Evolutionary conservation across 257 asterid genomes (phyloP), one percentile per base, ranked within the genome.

Genomic region (Prunella vulgaris): DNA sequence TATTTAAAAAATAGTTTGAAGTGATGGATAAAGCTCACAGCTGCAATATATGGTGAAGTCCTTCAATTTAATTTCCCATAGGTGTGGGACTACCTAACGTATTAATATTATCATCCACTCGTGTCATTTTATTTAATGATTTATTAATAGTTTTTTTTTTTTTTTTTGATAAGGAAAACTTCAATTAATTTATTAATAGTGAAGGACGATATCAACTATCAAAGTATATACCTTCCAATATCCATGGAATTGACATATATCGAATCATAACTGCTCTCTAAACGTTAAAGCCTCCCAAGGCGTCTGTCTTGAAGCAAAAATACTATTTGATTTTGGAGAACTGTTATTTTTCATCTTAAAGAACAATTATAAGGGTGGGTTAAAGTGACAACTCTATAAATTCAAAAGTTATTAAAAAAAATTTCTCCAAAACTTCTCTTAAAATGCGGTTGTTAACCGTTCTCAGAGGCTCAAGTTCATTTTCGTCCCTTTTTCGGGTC

Each of bases 11-110:
- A 22, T 20, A 46, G 25, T 10, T 38, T 25, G n/a, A 10, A 44
- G 14, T 42, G 60, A 60, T 60, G 13, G 14, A 56, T 56, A 42
- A 57, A 69, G 71, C 64, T 46, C 64, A 67, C 65, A 56, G 51
- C 64, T 69, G n/a, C n/a, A n/a, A 62, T 46, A 46, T n/a, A 46
- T 46, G 3, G 5, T 52, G 28, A 52, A 61, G 65, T 69, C 21
- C n/a, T 40, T 59, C 42, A 30, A 30, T 30, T n/a, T n/a, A n/a
- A n/a, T n/a, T n/a, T 48, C 53, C 74, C 56, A 44, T 15, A 15
- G 66, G 69, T 15, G 73, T 56, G 72, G 76, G 76, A 56, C 68
- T 76, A 76, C 68, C 68, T 14, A 69, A 61, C 68, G 60, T 44
- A n/a, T n/a, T n/a, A n/a, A n/a, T n/a, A n/a, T n/a, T n/a, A 54